A percentile compares a stretch with the other conserved stretches of the same genome.
phyloP scores from a whole-genome alignment of 805 yeast genomes.

The Teunomyces barrocoloradensis region DNA sequence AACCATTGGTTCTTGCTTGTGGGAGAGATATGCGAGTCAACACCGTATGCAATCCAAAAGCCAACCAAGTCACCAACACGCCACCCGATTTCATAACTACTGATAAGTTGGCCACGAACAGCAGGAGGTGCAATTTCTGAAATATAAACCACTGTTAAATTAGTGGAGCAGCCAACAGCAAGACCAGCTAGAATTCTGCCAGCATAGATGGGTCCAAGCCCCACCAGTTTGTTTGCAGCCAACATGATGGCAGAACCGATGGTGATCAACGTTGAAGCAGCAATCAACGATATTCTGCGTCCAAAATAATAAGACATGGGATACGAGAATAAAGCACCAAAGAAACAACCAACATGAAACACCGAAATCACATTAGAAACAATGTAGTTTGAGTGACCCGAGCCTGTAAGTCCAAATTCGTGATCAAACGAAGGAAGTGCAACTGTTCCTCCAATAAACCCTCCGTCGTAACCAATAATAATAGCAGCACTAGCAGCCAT shows the following conservation, averaged over 20 bases:
- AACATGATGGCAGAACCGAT: conserved; percentile 38
- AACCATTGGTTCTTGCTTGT: conserved; percentile 32
- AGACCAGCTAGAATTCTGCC: conserved; percentile 38
- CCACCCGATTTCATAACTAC: conserved; percentile 38
- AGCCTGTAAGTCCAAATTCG: conserved; percentile 30
- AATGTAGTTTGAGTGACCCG: conserved; percentile 18
- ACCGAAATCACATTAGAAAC: conserved; percentile 37
- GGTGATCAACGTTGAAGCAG: conserved; percentile 32
- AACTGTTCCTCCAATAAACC: conserved; percentile 41
- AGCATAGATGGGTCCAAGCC: conserved; percentile 36
- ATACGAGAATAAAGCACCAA: conserved; percentile 37
- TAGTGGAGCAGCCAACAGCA: conserved; percentile 35
- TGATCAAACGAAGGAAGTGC: conserved; percentile 28
- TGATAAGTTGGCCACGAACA: conserved; percentile 30
- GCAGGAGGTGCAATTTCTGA: conserved; percentile 38
- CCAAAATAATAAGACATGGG: conserved; percentile 36
- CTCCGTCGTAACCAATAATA: conserved; percentile 41
- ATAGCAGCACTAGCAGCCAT: conserved; percentile 40
- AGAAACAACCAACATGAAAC: conserved; percentile 40
- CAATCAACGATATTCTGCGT: conserved; percentile 27
- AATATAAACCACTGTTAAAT: conserved; percentile 35
- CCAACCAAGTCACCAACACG: conserved; percentile 39
- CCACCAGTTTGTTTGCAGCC: conserved; percentile 24
- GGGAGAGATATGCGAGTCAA: conserved; percentile 23
- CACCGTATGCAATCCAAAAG: conserved; percentile 37